These are phyloP conservation scores for Smallanthus sonchifolius DNA, from an alignment of 129 eudicot genomes.

Conservation along the genomic window DNA sequence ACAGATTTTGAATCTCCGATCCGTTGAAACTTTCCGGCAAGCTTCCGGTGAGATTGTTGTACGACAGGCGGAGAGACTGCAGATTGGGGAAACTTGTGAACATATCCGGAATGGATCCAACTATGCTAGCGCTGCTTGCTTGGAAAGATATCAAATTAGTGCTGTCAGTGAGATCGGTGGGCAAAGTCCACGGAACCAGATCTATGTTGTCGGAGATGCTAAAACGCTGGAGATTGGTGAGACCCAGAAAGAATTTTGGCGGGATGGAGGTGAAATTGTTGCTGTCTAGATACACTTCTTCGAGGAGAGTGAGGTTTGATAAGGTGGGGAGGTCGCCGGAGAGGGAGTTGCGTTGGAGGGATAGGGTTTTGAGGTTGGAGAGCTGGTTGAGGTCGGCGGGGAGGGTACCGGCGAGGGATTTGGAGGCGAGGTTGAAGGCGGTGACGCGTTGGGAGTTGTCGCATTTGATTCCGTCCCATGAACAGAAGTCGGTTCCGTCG, in stretches of 20 bases:
- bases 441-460: constrained; percentile 42
- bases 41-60: constrained; percentile 46
- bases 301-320: constrained; percentile 37
- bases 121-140: constrained; percentile 37
- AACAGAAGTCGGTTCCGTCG: constrained; percentile 29
- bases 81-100: constrained; percentile 40
- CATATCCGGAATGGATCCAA: constrained; percentile 55
- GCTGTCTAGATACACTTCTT: constrained; percentile 26
- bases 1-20: constrained; percentile 43
- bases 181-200: constrained; percentile 51
- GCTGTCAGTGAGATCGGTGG: constrained; percentile 32
- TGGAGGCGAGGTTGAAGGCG: constrained; percentile 34
- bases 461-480: constrained; percentile 45
- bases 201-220: constrained; percentile 39
- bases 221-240: constrained; percentile 28
- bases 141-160: constrained; percentile 22
- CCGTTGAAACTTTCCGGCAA: constrained; percentile 43
- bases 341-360: constrained; percentile 40
- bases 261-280: constrained; percentile 52
- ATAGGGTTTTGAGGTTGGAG: constrained; percentile 37
- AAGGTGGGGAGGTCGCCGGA: constrained; percentile 58
- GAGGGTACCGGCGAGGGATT: constrained; percentile 46
- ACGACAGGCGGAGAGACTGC: constrained; percentile 42
- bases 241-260: constrained; percentile 36
- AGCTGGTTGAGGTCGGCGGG: constrained; percentile 46